Conservation (phyloP, 352 stramenopile species). For the Globisporangium megalacanthum region DNA sequence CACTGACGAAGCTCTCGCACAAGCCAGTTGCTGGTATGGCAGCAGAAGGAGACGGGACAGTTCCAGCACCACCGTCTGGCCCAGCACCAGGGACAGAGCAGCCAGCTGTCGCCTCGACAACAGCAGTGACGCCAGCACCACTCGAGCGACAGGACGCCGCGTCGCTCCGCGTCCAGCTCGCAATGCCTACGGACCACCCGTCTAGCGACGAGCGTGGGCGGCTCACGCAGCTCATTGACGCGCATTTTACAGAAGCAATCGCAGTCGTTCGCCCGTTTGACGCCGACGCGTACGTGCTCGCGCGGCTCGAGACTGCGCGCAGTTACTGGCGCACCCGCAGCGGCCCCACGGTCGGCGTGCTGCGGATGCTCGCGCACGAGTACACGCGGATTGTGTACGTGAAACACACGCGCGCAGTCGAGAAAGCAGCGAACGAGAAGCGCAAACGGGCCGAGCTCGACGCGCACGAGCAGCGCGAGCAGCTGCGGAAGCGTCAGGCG, state of each 20-base stretch:
- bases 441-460: slow-evolving; percentile 64
- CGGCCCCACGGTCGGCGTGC: slow-evolving; percentile 54
- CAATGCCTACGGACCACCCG: neutral
- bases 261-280: slow-evolving; percentile 59
- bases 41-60: too few species aligned
- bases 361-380: slow-evolving; percentile 70
- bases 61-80: neutral
- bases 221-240: slow-evolving; percentile 29
- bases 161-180: neutral
- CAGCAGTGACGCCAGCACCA: neutral
- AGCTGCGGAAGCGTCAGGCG: slow-evolving; percentile 61
- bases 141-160: neutral
- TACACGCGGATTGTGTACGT: slow-evolving; percentile 84
- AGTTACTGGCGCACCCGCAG: slow-evolving; percentile 50
- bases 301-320: slow-evolving; percentile 53
- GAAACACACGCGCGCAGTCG: slow-evolving; percentile 72
- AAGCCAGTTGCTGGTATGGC: neutral
- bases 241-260: slow-evolving; percentile 61
- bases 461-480: slow-evolving; percentile 47
- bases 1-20: slow-evolving; percentile 10
- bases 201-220: slow-evolving; percentile 10
- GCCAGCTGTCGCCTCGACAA: neutral
- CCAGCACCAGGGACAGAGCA: neutral
- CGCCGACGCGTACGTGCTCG: slow-evolving; percentile 62
- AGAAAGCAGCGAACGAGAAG: slow-evolving; percentile 66